Evolutionary conservation across 768 basidiomycete species (phyloP).

Genomic region (Myochromella boudieri): DNA sequence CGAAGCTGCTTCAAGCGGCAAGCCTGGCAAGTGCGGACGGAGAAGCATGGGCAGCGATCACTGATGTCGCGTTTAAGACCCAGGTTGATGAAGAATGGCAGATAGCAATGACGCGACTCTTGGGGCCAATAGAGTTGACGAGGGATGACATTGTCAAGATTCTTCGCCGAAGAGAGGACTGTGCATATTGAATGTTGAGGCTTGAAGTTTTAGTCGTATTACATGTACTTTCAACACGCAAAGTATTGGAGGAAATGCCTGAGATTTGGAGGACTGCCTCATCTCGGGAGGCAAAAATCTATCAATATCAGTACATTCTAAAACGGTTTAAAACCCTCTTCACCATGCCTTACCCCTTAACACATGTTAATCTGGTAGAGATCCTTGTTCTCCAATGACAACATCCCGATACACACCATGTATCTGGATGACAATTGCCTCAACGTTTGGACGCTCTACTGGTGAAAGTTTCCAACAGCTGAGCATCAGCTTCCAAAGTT

Average conservation of each 20-base stretch:
- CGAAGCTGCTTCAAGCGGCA: conserved; percentile 66
- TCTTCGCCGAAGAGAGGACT: conserved; percentile 43
- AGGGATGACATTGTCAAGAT: conserved; percentile 62
- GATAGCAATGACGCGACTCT: conserved; percentile 43
- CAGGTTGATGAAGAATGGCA: conserved; percentile 55
- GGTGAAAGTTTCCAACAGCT: background rate
- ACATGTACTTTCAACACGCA: too few species aligned
- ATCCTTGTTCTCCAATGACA: background rate
- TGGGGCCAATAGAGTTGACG: conserved; percentile 62
- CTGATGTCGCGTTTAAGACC: conserved; percentile 48
- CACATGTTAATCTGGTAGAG: too few species aligned
- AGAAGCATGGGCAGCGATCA: conserved; percentile 46
- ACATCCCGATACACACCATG: background rate
- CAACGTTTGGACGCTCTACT: background rate
- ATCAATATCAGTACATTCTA: too few species aligned
- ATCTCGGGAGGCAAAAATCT: too few species aligned
- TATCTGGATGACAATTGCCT: background rate
- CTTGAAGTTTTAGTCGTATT: too few species aligned
- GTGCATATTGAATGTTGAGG: conserved; percentile 9
- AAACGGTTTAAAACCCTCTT: too few species aligned
- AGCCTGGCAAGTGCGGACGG: conserved; percentile 65
- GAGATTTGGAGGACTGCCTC: too few species aligned
- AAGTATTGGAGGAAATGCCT: too few species aligned
- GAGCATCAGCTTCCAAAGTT: conserved; percentile 1
- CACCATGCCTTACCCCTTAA: too few species aligned